phyloP scores from a whole-genome alignment of 352 stramenopile species.

The Phytopythium ostracodes region DNA sequence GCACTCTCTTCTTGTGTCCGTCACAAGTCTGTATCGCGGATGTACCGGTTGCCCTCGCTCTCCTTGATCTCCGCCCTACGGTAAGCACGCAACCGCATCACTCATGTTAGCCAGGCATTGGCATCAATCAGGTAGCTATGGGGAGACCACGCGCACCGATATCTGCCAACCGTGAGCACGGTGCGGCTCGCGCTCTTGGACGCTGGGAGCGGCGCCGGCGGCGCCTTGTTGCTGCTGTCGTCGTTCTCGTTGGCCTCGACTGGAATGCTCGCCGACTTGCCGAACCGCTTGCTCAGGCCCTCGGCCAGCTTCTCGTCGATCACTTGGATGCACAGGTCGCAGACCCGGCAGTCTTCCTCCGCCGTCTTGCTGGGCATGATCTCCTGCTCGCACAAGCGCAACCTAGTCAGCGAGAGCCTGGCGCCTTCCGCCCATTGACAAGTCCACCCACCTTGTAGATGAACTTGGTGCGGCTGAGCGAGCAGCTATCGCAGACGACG shows the following conservation, averaged over 20 bases:
- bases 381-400: conserved; percentile 28
- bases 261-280: conserved; percentile 21
- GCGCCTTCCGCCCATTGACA: neutral
- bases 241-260: conserved; percentile 22
- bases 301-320: conserved; percentile 83
- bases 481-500: conserved; percentile 78
- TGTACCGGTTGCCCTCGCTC: conserved; percentile 87
- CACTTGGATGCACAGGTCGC: conserved; percentile 77
- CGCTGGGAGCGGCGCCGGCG: conserved; percentile 27
- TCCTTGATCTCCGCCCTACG: conserved; percentile 86
- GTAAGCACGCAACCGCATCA: neutral
- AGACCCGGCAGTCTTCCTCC: conserved; percentile 71
- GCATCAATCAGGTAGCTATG: neutral
- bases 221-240: conserved; percentile 29
- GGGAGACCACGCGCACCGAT: conserved; percentile 41
- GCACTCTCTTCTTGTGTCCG: neutral
- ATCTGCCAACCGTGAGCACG: conserved; percentile 77
- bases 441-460: conserved; percentile 74
- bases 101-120: neutral
- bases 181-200: conserved; percentile 60
- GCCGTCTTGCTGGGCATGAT: conserved; percentile 54
- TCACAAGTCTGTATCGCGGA: conserved; percentile 80
- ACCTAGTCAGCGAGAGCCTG: neutral
- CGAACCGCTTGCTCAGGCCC: conserved; percentile 72
- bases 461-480: conserved; percentile 73